A percentile compares a stretch with the other conserved stretches of the same genome.
Evolutionary conservation across 192 early-diverging fungal genomes (phyloP).

Genomic region (Linnemannia exigua): DNA sequence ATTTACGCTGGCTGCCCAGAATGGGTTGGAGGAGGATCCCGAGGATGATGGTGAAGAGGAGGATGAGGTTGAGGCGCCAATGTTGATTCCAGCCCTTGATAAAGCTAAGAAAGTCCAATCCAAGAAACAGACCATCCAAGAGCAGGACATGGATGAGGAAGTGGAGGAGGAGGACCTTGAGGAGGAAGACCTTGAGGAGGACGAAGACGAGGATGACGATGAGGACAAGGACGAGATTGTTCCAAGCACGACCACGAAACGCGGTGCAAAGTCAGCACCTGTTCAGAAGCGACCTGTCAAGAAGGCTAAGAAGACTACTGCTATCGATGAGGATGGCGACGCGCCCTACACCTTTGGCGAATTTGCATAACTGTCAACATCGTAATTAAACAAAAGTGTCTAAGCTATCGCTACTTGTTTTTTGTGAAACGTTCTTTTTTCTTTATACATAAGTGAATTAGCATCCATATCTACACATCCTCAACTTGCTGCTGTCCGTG

Average conservation of each 20-base stretch:
- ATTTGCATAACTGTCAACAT: not conserved
- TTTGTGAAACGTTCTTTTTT: not conserved
- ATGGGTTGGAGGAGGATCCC: constrained; percentile 7
- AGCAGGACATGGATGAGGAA: not conserved
- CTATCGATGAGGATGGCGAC: not conserved
- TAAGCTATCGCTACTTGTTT: not conserved
- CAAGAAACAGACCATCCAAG: not conserved
- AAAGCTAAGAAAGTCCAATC: not conserved
- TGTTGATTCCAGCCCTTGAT: not conserved
- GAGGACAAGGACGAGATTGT: not conserved
- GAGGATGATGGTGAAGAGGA: constrained; percentile 1
- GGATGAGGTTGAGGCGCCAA: not conserved
- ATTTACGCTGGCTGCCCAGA: not conserved
- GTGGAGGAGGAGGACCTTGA: not conserved
- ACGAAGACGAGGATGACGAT: not conserved
- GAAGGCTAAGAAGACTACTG: constrained; percentile 3
- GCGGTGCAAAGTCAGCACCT: not conserved
- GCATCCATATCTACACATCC: constrained; percentile 1
- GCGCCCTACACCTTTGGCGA: constrained; percentile 12
- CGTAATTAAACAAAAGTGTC: too few relatives aligned
- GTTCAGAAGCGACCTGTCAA: constrained; percentile 5
- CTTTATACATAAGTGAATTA: not conserved
- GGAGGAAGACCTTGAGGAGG: not conserved
- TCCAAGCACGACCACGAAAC: not conserved
- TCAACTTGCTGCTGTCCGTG: not conserved